Base-by-base conservation (phyloP, 345 rosid genomes). In the Bruguiera sexangula region DNA sequence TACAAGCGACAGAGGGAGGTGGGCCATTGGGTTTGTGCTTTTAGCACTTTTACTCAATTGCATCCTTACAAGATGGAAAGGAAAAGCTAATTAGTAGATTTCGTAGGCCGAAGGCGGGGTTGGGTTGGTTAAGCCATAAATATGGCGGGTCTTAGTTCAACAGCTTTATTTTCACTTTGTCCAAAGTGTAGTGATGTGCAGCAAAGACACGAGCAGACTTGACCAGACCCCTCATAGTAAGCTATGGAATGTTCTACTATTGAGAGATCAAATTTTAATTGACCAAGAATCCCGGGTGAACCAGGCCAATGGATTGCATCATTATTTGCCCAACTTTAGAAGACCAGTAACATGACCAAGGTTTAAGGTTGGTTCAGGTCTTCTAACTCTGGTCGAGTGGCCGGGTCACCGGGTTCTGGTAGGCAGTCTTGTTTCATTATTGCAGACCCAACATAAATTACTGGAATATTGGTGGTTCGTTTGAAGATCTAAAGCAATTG, bases 61-160 rank as follows among this genome's bases (percentile, higher is more conserved):
- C 74, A 31, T 21, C 21, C 67, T 56, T 58, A 36, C 69, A 63
- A 69, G 48, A 66, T 68, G 70, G 6, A 69, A 73, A 76, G 69
- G 30, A 43, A 82, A 82, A 69, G 67, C 3, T 13, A 57, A 59
- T 56, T 46, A 0, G 0, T 24, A 58, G 80, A 80, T 80, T 70
- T 70, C 55, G 80, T 69, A 73, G 82, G 82, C 36, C 65, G 64
- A 63, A 29, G 9, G 36, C 2, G 27, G 6, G 37, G 19, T 50
- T 19, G 3, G 26, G 69, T 65, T 54, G 36, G 72, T 60, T 59
- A 71, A 68, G 8, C 79, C 43, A 29, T 69, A 75, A 48, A 55
- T 63, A 55, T 53, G 67, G 63, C 72, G 39, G 67, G 52, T 69
- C 54, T 60, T 58, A 15, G n/a, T 6, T 61, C 27, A 19, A 15